phyloP scores from a whole-genome alignment of 192 early-diverging fungal genomes.

The Coemansia erecta region DNA sequence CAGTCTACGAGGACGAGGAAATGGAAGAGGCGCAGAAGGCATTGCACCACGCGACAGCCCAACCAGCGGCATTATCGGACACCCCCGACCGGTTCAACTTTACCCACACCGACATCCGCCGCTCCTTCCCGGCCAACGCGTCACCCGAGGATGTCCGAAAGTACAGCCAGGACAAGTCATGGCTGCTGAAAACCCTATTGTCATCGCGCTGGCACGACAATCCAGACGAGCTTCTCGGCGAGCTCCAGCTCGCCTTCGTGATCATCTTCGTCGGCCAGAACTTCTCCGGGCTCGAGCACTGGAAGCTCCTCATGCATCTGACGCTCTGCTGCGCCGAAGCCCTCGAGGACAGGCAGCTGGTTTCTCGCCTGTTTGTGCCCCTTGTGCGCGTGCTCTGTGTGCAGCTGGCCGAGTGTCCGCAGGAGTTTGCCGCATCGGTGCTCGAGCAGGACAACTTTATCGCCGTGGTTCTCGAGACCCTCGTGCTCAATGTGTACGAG shows the following conservation, averaged over 20 bases:
- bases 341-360: conserved; percentile 33
- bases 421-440: conserved; percentile 33
- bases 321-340: conserved; percentile 65
- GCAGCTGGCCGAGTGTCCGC: conserved; percentile 21
- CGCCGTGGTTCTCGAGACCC: conserved; percentile 33
- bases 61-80: neutral
- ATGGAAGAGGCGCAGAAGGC: conserved; percentile 23
- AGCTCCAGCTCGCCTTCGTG: conserved; percentile 81
- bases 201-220: conserved; percentile 21
- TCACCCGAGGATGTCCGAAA: conserved; percentile 63
- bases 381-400: conserved; percentile 50
- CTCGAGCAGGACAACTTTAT: conserved; percentile 38
- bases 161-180: conserved; percentile 89
- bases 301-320: conserved; percentile 76
- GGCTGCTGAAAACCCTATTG: conserved; percentile 56
- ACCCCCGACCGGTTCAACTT: conserved; percentile 54
- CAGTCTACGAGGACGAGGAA: conserved; percentile 64
- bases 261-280: conserved; percentile 77
- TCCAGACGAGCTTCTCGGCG: conserved; percentile 62
- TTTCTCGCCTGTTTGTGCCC: conserved; percentile 53
- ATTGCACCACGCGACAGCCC: conserved; percentile 8
- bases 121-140: conserved; percentile 76
- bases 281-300: conserved; percentile 83
- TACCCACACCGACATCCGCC: conserved; percentile 73
- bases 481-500: conserved; percentile 44